Conservation (phyloP, 805 yeast species). For the Ogataea populi-albae region DNA sequence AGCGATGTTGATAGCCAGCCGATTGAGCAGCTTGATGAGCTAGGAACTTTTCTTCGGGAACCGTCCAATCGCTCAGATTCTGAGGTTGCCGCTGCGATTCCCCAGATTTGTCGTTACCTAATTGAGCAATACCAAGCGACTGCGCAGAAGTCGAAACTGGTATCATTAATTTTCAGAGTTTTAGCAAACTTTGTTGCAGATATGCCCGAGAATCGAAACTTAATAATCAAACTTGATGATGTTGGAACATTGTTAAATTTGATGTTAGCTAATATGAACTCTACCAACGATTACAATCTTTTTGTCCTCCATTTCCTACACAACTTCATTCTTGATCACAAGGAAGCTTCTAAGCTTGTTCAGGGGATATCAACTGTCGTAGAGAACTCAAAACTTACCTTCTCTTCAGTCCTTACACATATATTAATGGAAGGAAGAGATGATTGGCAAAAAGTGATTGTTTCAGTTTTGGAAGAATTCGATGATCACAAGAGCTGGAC, state of each 20-base stretch:
- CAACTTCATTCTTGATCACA: slow-evolving; percentile 12
- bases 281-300: not conserved
- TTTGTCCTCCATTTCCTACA: slow-evolving; percentile 15
- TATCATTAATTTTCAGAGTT: slow-evolving; percentile 5
- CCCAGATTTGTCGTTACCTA: no score
- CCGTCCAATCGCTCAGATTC: slow-evolving; percentile 1
- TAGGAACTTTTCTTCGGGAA: slow-evolving; percentile 5
- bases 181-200: slow-evolving; percentile 20
- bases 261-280: slow-evolving; percentile 3
- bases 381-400: not conserved
- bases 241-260: slow-evolving; percentile 1
- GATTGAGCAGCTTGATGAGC: slow-evolving; percentile 2
- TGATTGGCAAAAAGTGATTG: slow-evolving; percentile 5
- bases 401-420: not conserved
- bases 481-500: not conserved
- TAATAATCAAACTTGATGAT: slow-evolving; percentile 1
- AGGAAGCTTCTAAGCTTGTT: slow-evolving; percentile 3
- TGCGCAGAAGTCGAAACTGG: no score
- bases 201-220: slow-evolving; percentile 7
- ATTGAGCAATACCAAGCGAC: no score
- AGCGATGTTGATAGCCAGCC: no score
- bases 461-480: slow-evolving; percentile 13
- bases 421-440: slow-evolving; percentile 3
- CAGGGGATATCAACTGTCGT: slow-evolving; percentile 1
- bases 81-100: slow-evolving; percentile 3